Evolutionary conservation across 2,329 filamentous ascomycete species (phyloP).

Genomic region (Fusarium fracticaudum): DNA sequence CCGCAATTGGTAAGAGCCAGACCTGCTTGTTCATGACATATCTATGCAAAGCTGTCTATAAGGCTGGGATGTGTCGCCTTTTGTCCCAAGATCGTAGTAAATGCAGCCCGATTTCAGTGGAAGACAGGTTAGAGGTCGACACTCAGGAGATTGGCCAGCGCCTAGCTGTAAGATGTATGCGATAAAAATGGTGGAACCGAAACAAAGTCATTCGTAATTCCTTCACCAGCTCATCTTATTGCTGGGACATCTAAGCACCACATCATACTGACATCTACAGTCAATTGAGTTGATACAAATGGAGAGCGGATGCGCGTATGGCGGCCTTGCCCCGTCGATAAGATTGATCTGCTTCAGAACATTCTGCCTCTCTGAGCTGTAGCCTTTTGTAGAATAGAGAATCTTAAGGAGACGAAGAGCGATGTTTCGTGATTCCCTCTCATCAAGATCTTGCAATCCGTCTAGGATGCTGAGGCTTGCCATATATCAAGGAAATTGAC

Average conservation of each 20-base stretch:
- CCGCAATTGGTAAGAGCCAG: accelerated
- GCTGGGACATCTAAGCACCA: accelerated
- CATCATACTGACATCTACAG: accelerated
- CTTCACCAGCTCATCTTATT: neutral
- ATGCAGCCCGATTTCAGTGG: neutral
- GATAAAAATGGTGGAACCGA: neutral
- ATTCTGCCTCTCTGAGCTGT: accelerated
- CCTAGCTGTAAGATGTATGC: too few species aligned
- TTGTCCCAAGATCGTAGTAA: neutral
- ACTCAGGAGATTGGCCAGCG: neutral
- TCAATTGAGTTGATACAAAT: neutral
- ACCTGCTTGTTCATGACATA: too few species aligned
- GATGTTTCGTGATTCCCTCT: too few species aligned
- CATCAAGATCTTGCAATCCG: neutral
- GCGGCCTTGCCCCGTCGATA: neutral
- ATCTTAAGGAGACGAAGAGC: accelerated
- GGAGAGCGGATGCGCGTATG: neutral
- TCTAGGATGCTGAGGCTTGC: neutral
- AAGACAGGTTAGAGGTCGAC: accelerated
- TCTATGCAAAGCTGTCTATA: accelerated
- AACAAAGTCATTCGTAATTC: accelerated
- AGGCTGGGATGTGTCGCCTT: accelerated
- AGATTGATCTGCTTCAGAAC: too few species aligned
- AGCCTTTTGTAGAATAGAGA: neutral
- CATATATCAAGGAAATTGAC: accelerated